Base-by-base conservation (phyloP, 2,329 filamentous ascomycete species). In the Talaromyces sp. region DNA sequence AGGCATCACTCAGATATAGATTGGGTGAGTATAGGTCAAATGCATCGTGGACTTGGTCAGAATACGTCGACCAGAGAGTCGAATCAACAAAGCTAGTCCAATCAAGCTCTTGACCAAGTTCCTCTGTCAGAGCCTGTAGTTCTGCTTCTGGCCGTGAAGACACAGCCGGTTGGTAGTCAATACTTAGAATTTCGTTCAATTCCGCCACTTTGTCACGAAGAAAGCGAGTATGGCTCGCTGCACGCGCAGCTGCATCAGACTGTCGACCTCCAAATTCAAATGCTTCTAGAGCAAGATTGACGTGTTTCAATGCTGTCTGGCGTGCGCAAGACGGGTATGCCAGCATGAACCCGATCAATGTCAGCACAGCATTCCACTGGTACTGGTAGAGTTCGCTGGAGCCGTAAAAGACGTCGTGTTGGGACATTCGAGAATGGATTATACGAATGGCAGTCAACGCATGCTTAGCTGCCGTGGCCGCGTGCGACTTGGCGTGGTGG, bases 311-410 rank as follows among this genome's bases (percentile, higher is more conserved):
- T 29, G 21, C 26, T 9, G 48, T 52, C 48, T 26, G 48, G 3
- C 26, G 27, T n/a, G 48, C 24, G 48, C 64, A 65, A 32, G 55
- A 65, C 3, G 65, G 65, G 24, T 64, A 65, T 3, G 65, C 65
- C 19, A 67, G 58, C 56, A 63, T 63, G 41, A 65, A 67, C 2
- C 65, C 65, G 7, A 66, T 60, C 1, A 65, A 54, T 1, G 65
- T 67, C 12, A 67, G 54, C 6, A 64, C 60, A 8, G 65, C 65
- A 24, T 67, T 65, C 64, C 65, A 65, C 10, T 60, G 59, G 57
- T 65, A 65, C 31, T 67, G 65, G 24, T 67, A 67, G 9, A 67
- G n/a, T n/a, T 67, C 65, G 11, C 60, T 60, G 27, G 29, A 38
- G 1, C 65, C 64, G 52, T 65, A 50, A 17, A 65, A 56, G 17